Conservation (phyloP, 2,329 filamentous ascomycete species). For the Colletotrichum sp. region DNA sequence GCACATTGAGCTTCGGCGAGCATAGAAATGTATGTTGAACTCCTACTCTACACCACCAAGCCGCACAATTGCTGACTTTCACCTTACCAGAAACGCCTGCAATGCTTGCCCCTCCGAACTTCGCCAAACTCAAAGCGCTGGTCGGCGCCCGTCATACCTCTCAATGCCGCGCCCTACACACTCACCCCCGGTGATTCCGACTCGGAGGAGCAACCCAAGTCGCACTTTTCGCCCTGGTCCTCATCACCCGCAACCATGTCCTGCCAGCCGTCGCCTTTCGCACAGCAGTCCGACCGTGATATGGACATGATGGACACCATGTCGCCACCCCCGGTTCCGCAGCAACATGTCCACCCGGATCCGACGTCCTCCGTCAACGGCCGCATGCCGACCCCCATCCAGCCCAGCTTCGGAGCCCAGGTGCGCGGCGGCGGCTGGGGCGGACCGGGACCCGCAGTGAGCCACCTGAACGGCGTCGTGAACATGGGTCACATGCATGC, state of each 20-base stretch:
- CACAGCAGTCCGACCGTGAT: slow-evolving; percentile 39
- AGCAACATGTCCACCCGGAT: slow-evolving; percentile 26
- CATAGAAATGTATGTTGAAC: slow-evolving; percentile 50
- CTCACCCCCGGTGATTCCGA: slow-evolving; percentile 46
- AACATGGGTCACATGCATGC: slow-evolving; percentile 45
- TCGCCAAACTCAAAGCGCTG: slow-evolving; percentile 41
- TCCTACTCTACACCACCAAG: background rate
- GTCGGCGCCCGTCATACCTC: slow-evolving; percentile 13
- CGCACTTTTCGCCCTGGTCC: slow-evolving; percentile 37
- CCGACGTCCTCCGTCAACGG: slow-evolving; percentile 33
- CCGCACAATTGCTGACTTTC: background rate
- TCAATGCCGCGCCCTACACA: slow-evolving; percentile 22
- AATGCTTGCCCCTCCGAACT: slow-evolving; percentile 55
- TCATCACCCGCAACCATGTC: slow-evolving; percentile 27
- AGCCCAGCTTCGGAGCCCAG: slow-evolving; percentile 61
- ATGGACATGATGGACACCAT: slow-evolving; percentile 50
- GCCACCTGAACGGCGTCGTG: slow-evolving; percentile 37
- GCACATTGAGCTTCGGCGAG: slow-evolving; percentile 49
- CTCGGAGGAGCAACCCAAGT: slow-evolving; percentile 39
- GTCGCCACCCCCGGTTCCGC: slow-evolving; percentile 30
- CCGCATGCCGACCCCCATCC: slow-evolving; percentile 65
- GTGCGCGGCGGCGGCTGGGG: slow-evolving; percentile 56
- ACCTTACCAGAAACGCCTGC: slow-evolving; percentile 54
- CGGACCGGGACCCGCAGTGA: slow-evolving; percentile 31
- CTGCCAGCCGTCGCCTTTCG: slow-evolving; percentile 25